These are phyloP conservation scores for Dryas integrifolia DNA, from an alignment of 331 rosid genomes.

Conservation along the genomic window DNA sequence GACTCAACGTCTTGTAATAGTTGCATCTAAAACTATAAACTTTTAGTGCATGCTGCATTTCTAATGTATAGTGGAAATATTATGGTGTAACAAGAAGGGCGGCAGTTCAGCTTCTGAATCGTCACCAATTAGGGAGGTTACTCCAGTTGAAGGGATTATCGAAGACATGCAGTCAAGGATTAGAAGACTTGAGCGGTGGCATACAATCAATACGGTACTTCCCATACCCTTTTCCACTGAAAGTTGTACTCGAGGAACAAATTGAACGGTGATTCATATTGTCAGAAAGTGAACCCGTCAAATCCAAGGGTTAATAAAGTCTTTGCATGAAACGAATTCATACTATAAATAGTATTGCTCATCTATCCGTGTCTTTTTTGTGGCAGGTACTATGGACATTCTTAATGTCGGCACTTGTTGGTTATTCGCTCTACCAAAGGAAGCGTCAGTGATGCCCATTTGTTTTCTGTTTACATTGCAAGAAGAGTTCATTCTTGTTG, in stretches of 20 bases:
- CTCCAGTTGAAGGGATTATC: slow-evolving; percentile 66
- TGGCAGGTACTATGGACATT: slow-evolving; percentile 93
- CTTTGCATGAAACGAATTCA: too few relatives aligned
- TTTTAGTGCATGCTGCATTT: slow-evolving; percentile 16
- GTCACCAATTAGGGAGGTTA: slow-evolving; percentile 59
- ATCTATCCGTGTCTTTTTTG: neutral
- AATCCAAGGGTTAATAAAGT: too few relatives aligned
- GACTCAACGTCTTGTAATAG: neutral
- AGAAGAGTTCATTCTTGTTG: neutral
- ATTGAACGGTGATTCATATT: too few relatives aligned
- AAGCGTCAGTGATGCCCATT: slow-evolving; percentile 50
- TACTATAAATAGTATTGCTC: neutral
- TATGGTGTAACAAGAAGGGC: slow-evolving; percentile 52
- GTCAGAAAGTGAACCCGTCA: too few relatives aligned
- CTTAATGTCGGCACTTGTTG: slow-evolving; percentile 91
- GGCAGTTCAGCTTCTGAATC: slow-evolving; percentile 75
- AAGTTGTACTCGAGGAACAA: neutral
- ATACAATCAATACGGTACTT: slow-evolving; percentile 80
- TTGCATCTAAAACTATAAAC: neutral
- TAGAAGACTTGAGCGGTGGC: slow-evolving; percentile 92
- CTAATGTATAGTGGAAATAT: slow-evolving; percentile 18
- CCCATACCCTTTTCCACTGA: neutral
- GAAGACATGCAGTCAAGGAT: slow-evolving; percentile 95
- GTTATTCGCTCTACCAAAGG: slow-evolving; percentile 87
- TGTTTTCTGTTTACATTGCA: neutral